These are phyloP conservation scores for Arachis monticola DNA, from an alignment of 331 rosid genomes.

Conservation along the genomic window DNA sequence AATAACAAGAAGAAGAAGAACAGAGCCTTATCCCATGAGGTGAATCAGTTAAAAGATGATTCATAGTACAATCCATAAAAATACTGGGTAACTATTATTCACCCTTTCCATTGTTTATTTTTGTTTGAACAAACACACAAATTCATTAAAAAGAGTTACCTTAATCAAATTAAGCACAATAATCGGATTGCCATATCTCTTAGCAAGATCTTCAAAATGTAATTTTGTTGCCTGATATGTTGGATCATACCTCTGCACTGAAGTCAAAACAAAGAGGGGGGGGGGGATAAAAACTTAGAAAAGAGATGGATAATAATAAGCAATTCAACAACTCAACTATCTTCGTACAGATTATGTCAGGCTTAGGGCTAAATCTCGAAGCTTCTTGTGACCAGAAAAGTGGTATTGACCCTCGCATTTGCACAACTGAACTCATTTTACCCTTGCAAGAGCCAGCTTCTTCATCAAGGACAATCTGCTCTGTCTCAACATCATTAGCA, in stretches of 20 bases:
- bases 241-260: conserved; percentile 98
- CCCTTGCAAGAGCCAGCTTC: conserved; percentile 92
- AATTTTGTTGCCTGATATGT: conserved; percentile 85
- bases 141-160: conserved; percentile 51
- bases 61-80: no score
- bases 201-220: conserved; percentile 91
- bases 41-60: no score
- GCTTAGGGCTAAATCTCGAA: conserved; percentile 92
- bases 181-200: conserved; percentile 91
- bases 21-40: no score
- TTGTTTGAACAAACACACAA: conserved; percentile 1
- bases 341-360: conserved; percentile 83
- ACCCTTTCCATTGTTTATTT: conserved; percentile 18
- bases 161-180: conserved; percentile 90
- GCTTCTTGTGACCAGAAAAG: conserved; percentile 99
- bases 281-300: conserved; percentile 2
- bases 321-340: conserved; percentile 30
- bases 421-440: conserved; percentile 93
- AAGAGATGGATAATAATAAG: conserved; percentile 11
- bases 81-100: not conserved
- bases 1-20: no score
- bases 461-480: conserved; percentile 92
- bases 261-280: conserved; percentile 33
- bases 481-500: conserved; percentile 99
- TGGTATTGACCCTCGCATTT: conserved; percentile 98